Base-by-base conservation (phyloP, 371 early-diverging fungal species). In the Chytridium lagenaria region DNA sequence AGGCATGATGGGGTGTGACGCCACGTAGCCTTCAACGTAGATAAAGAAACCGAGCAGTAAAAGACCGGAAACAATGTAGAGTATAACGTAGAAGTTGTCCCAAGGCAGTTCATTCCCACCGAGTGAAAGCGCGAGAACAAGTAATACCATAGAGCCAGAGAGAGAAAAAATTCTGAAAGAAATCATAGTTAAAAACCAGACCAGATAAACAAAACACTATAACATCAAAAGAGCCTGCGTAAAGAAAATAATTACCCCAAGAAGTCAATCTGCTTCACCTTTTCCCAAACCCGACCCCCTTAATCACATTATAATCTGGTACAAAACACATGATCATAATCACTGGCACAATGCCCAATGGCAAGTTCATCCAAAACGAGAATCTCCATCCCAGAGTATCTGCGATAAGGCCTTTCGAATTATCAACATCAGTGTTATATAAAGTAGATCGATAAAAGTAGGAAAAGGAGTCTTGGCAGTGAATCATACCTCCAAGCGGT, bases 31-130 rank as follows among this genome's bases (percentile, higher is more conserved):
- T 44, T 70, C 71, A 10, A 70, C 37, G n/a, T 31, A 70, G 1
- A 61, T 44, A 52, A 70, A 70, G 7, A 61, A 10, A 3, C 2
- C 2, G 22, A 70, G 12, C 2, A 70, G 34, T 10, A 39, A 5
- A 10, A 49, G 12, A 1, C 71, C 71, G 3, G 26, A 2, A 2
- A 30, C 44, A 30, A 70, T 37, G 16, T 22, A 49, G 5, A 49
- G 33, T 33, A 59, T 30, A 19, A 70, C 71, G 30, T 28, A 37
- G 2, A 23, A n/a, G 31, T 39, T n/a, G 22, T 33, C 37, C 71
- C 71, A 70, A 33, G 71, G 71, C 10, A 70, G 51, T 49, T 61
- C 71, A 33, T 61, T 70, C 37, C 63, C 63, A 3, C 64, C 59
- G 26, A 61, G 37, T 19, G 71, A 59, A 1, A 64, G 34, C 7